phyloP scores from a whole-genome alignment of 441 rosid species.

The Populus hybrid region DNA sequence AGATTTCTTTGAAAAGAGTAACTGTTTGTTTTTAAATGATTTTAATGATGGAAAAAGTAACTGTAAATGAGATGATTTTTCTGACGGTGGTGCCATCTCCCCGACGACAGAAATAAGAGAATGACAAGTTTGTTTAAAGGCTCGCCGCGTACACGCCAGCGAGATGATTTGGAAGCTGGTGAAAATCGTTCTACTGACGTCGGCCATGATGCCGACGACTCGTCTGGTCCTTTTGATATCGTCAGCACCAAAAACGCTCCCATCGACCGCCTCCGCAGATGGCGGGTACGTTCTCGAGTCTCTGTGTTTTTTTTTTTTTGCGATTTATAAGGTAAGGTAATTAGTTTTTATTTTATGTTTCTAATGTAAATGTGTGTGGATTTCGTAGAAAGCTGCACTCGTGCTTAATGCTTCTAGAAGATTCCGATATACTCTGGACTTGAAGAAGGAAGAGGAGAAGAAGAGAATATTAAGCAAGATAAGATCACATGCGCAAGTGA shows the following conservation, averaged over 20 bases:
- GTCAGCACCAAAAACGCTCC: slow-evolving; percentile 70
- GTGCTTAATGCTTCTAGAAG: slow-evolving; percentile 96
- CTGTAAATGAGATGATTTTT: not conserved
- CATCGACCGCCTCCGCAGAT: slow-evolving; percentile 62
- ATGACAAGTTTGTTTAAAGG: slow-evolving; percentile 24
- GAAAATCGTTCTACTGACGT: slow-evolving; percentile 21
- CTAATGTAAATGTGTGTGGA: not conserved
- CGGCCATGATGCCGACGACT: slow-evolving; percentile 6
- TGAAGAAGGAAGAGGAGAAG: slow-evolving; percentile 88
- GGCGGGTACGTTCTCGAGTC: slow-evolving; percentile 48
- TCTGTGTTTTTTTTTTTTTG: not conserved
- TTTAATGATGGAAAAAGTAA: not conserved
- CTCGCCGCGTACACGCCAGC: slow-evolving; percentile 40
- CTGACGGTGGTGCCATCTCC: slow-evolving; percentile 59
- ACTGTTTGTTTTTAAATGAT: not conserved
- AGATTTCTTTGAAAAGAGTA: not conserved
- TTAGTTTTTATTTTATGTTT: not conserved
- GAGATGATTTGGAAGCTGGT: slow-evolving; percentile 38
- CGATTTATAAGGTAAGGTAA: not conserved
- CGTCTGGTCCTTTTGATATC: slow-evolving; percentile 65
- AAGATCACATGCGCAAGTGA: slow-evolving; percentile 82
- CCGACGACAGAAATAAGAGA: slow-evolving; percentile 51
- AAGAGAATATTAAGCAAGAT: slow-evolving; percentile 59
- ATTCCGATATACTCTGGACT: slow-evolving; percentile 87
- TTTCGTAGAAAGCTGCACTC: slow-evolving; percentile 84